A percentile compares a stretch with the other conserved stretches of the same genome.
phyloP scores from a whole-genome alignment of 352 stramenopile genomes.

The Phytophthora cactorum region DNA sequence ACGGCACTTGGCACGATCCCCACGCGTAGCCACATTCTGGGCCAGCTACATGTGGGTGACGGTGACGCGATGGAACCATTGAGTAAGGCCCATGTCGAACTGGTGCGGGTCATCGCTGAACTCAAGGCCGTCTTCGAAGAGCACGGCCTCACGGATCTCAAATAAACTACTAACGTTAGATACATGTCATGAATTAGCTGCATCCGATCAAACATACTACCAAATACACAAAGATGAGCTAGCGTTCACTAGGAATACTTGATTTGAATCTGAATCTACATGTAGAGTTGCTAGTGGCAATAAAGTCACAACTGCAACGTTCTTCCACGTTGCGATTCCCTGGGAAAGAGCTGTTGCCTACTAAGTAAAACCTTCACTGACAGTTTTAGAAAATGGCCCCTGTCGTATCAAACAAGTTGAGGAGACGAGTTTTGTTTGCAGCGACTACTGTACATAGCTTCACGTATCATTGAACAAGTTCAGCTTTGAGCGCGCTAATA shows the following conservation, averaged over 20 bases:
- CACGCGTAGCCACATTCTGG: constrained; percentile 60
- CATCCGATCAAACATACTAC: not conserved
- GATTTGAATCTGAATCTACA: too few relatives aligned
- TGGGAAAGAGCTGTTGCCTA: too few relatives aligned
- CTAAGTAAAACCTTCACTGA: too few relatives aligned
- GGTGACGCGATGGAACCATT: constrained; percentile 51
- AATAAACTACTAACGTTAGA: constrained; percentile 52
- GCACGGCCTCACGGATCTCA: constrained; percentile 76
- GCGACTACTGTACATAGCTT: too few relatives aligned
- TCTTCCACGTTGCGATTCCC: too few relatives aligned
- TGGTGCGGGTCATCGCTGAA: constrained; percentile 59
- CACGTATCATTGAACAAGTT: not conserved
- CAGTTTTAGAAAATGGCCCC: too few relatives aligned
- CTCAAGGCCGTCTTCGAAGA: constrained; percentile 61
- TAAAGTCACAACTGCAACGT: too few relatives aligned
- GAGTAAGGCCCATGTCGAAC: constrained; percentile 47
- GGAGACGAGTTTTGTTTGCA: too few relatives aligned
- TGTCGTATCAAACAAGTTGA: too few relatives aligned
- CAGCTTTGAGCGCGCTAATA: not conserved
- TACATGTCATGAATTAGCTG: constrained; percentile 35
- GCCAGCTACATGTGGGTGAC: constrained; percentile 48
- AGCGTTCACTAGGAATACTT: too few relatives aligned
- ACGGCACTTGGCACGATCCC: constrained; percentile 74
- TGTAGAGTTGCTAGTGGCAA: too few relatives aligned
- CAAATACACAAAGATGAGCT: not conserved